Percentiles rank a stretch among this genome's conserved stretches.
Evolutionary conservation across 257 asterid genomes (phyloP).

Genomic region (Solanum piurae): DNA sequence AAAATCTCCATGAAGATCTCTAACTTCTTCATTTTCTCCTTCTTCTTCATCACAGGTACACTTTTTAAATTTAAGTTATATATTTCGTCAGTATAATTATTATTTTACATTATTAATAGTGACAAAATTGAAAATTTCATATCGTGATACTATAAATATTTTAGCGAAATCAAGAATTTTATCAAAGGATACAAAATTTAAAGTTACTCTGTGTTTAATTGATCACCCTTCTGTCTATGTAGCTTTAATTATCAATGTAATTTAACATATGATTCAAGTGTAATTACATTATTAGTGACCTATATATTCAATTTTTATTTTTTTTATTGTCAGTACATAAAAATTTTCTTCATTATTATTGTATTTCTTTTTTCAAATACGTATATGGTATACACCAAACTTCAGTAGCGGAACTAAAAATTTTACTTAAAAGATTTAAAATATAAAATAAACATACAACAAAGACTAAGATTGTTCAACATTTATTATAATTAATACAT

Average conservation of each 20-base stretch:
- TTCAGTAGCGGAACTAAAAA: fast-evolving
- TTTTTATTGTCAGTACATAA: background rate
- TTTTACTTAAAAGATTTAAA: too few species aligned
- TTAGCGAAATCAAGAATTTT: background rate
- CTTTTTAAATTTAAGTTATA: background rate
- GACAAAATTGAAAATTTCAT: background rate
- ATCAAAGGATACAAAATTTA: background rate
- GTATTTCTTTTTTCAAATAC: background rate
- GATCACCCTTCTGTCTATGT: background rate
- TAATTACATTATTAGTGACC: background rate
- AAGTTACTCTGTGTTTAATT: background rate
- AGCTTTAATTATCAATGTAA: background rate
- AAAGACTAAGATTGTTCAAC: too few species aligned
- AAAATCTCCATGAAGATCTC: conserved; percentile 28
- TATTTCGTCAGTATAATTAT: background rate
- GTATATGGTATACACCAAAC: background rate
- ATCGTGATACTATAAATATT: fast-evolving
- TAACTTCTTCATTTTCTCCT: conserved; percentile 13
- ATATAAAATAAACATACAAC: too few species aligned
- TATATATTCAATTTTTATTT: background rate
- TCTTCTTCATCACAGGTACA: conserved; percentile 35
- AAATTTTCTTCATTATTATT: background rate
- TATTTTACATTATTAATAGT: background rate
- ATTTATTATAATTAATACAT: too few species aligned
- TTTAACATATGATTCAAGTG: background rate